These are phyloP conservation scores for Globisporangium mamillatum DNA, from an alignment of 352 stramenopile genomes.

Conservation along the genomic window DNA sequence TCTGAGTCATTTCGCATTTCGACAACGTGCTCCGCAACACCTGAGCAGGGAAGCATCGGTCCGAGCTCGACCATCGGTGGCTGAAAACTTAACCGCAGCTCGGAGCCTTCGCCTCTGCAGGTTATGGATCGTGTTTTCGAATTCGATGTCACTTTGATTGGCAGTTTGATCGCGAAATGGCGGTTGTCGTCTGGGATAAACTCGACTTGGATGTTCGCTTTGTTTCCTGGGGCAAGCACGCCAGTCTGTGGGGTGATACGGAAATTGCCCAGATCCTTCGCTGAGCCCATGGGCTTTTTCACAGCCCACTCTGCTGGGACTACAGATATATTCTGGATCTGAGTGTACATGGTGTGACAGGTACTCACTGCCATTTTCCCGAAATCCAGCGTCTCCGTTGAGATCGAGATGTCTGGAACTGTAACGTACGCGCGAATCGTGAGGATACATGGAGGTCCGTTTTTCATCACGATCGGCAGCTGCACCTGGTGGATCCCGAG, in stretches of 20 bases:
- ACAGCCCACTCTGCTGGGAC: conserved; percentile 90
- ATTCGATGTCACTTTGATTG: conserved; percentile 85
- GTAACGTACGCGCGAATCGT: conserved; percentile 88
- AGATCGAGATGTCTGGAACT: conserved; percentile 87
- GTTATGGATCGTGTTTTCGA: conserved; percentile 74
- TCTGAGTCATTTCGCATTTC: conserved; percentile 88
- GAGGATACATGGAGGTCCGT: conserved; percentile 85
- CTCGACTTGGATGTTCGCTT: conserved; percentile 88
- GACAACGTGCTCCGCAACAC: conserved; percentile 43
- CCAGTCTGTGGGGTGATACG: conserved; percentile 72
- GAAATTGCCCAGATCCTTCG: conserved; percentile 81
- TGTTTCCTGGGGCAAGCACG: conserved; percentile 65
- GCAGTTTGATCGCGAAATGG: conserved; percentile 79
- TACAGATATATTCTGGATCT: conserved; percentile 89
- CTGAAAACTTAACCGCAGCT: conserved; percentile 78
- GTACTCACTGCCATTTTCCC: conserved; percentile 86
- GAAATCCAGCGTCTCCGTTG: conserved; percentile 87
- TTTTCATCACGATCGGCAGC: conserved; percentile 88
- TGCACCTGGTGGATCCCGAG: conserved; percentile 78
- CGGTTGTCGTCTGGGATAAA: conserved; percentile 86
- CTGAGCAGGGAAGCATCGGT: conserved; percentile 80
- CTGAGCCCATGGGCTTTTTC: conserved; percentile 86
- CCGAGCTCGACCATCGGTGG: conserved; percentile 82
- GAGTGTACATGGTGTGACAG: conserved; percentile 86
- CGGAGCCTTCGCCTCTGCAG: conserved; percentile 75